Conservation (phyloP, 192 early-diverging fungal genomes). For the Podila verticillata region DNA sequence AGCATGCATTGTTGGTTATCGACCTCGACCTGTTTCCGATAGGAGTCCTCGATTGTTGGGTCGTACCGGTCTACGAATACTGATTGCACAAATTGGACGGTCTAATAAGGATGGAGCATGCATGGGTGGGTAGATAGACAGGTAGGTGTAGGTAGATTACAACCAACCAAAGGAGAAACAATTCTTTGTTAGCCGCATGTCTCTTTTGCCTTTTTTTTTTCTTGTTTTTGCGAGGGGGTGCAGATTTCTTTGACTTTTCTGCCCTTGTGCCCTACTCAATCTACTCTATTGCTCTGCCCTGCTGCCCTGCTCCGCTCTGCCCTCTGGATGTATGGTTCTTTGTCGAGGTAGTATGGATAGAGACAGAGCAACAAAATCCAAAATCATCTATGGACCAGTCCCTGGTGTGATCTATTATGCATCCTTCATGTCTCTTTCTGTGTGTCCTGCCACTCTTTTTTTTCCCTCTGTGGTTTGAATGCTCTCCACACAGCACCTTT, state of each 20-base stretch:
- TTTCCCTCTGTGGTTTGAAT: neutral
- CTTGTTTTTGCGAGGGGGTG: too few species aligned
- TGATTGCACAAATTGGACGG: conserved; percentile 93
- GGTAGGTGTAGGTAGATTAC: neutral
- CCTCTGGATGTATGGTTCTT: too few species aligned
- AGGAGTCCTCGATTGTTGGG: conserved; percentile 93
- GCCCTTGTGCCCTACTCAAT: too few species aligned
- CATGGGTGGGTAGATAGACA: neutral
- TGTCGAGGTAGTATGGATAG: too few species aligned
- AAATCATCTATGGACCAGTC: neutral
- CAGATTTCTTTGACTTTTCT: too few species aligned
- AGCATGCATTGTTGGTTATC: conserved; percentile 85
- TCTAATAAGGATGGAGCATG: conserved; percentile 31
- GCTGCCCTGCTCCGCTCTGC: too few species aligned
- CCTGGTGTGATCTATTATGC: conserved; percentile 1
- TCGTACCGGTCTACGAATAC: conserved; percentile 95
- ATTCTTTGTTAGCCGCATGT: too few species aligned
- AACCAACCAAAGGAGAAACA: too few species aligned
- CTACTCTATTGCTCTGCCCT: too few species aligned
- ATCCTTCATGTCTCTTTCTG: neutral
- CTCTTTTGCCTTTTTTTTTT: too few species aligned
- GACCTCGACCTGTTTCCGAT: conserved; percentile 88
- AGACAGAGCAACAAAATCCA: too few species aligned
- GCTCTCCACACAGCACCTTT: neutral
- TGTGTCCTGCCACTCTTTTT: too few species aligned